These are phyloP conservation scores for Striga asiatica DNA, from an alignment of 257 asterid genomes.

Conservation along the genomic window DNA sequence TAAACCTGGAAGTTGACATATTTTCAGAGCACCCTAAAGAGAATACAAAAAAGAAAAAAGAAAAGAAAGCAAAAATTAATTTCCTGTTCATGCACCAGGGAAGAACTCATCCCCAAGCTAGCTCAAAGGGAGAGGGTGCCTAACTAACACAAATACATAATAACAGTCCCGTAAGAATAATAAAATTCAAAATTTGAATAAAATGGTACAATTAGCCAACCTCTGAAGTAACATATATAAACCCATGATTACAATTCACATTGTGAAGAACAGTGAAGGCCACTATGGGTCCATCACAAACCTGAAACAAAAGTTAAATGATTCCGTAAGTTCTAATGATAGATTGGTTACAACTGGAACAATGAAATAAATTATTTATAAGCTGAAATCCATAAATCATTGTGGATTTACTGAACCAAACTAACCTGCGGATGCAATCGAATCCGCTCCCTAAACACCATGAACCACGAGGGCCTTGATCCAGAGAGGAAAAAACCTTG, in stretches of 20 bases:
- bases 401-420: slow-evolving; percentile 15
- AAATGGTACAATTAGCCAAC: slow-evolving; percentile 28
- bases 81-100: no score
- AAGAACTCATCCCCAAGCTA: no score
- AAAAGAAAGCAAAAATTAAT: not conserved
- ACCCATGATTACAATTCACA: slow-evolving; percentile 91
- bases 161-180: no score
- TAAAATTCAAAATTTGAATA: not conserved
- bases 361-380: not conserved
- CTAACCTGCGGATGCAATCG: slow-evolving; percentile 89
- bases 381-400: not conserved
- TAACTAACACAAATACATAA: no score
- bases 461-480: slow-evolving; percentile 81
- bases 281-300: slow-evolving; percentile 85
- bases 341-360: not conserved
- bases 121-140: no score
- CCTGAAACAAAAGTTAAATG: slow-evolving; percentile 34
- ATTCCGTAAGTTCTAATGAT: slow-evolving; percentile 11
- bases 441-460: slow-evolving; percentile 90
- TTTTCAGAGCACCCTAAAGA: slow-evolving; percentile 77
- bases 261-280: slow-evolving; percentile 98
- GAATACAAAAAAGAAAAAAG: slow-evolving; percentile 13
- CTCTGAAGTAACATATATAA: slow-evolving; percentile 77
- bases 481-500: slow-evolving; percentile 85
- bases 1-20: slow-evolving; percentile 80